Conservation (phyloP, 257 asterid genomes). For the Plantago ovata region DNA sequence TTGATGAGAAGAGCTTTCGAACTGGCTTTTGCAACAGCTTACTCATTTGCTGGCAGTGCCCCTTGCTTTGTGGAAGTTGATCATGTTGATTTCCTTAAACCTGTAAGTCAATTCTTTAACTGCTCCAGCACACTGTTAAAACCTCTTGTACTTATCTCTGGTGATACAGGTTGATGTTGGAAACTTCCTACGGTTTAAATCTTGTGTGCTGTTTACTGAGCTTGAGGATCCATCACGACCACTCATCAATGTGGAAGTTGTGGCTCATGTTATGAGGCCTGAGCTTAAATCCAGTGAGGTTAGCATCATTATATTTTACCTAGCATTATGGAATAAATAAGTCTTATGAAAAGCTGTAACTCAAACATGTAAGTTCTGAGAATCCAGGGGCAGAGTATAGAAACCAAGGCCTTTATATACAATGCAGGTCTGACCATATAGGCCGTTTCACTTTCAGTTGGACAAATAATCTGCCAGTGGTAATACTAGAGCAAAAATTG, state of each 20-base stretch:
- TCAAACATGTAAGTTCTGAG: no score
- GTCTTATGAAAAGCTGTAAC: no score
- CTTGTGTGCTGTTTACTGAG: conserved; percentile 78
- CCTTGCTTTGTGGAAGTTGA: conserved; percentile 88
- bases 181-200: conserved; percentile 83
- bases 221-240: conserved; percentile 56
- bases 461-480: no score
- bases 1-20: conserved; percentile 91
- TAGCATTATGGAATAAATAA: no score
- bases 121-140: no score
- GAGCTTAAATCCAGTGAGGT: conserved; percentile 87
- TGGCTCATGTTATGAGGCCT: conserved; percentile 84
- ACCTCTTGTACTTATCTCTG: not conserved
- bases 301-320: no score
- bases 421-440: no score
- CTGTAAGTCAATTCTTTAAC: conserved; percentile 77
- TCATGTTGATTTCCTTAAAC: conserved; percentile 86
- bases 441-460: no score
- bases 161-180: conserved; percentile 87
- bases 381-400: no score
- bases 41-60: conserved; percentile 72
- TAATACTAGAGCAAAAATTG: no score
- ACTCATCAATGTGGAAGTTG: conserved; percentile 84
- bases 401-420: no score
- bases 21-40: conserved; percentile 79